A percentile compares a stretch with the other conserved stretches of the same genome.
Evolutionary conservation across 305 asterid genomes (phyloP).

Genomic region (Solanum hybrid): DNA sequence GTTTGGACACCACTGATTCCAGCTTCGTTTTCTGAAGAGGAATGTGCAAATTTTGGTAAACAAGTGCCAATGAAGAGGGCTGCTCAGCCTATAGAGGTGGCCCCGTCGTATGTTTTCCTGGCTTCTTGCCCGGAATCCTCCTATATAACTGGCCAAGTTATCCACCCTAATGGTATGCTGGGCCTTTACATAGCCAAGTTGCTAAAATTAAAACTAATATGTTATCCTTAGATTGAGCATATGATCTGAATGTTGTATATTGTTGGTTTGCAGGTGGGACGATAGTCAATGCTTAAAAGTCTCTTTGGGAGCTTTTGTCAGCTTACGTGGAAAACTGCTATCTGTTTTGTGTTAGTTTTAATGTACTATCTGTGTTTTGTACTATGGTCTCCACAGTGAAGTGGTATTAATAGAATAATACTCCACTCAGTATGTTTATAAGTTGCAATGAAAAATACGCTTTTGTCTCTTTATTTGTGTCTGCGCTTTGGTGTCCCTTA

Average conservation of each 20-base stretch:
- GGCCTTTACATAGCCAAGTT: background rate
- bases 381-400: background rate
- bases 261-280: constrained; percentile 36
- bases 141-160: constrained; percentile 59
- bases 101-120: constrained; percentile 63
- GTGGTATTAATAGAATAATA: background rate
- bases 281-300: constrained; percentile 36
- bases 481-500: background rate
- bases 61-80: constrained; percentile 81
- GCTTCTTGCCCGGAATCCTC: constrained; percentile 64
- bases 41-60: constrained; percentile 36
- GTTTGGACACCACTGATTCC: constrained; percentile 84
- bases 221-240: background rate
- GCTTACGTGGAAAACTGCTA: background rate
- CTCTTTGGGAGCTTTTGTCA: background rate
- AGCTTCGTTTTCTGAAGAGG: constrained; percentile 50
- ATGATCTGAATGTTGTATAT: background rate
- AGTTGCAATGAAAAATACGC: background rate
- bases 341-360: background rate
- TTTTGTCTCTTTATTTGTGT: background rate
- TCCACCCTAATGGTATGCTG: constrained; percentile 59
- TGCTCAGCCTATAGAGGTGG: constrained; percentile 75
- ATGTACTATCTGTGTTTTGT: background rate
- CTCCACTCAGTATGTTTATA: background rate
- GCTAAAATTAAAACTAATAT: too few species aligned